Evolutionary conservation across 495 filamentous ascomycete species (phyloP).

Genomic region (Penicillium taxi): DNA sequence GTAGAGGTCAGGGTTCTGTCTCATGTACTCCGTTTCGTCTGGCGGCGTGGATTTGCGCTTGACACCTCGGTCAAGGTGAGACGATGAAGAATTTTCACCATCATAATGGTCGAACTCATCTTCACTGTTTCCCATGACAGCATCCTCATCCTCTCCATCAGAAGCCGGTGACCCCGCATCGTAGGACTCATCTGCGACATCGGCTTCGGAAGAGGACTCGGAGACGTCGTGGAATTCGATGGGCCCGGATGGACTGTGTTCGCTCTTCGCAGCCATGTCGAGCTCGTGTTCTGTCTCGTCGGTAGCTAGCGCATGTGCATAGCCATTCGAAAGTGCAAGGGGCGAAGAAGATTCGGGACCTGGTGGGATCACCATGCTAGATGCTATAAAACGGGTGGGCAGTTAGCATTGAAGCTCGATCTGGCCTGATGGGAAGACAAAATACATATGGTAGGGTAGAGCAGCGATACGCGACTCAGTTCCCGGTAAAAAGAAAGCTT

Average conservation of each 20-base stretch:
- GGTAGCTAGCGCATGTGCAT: slow-evolving; percentile 32
- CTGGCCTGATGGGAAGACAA: slow-evolving; percentile 9
- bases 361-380: slow-evolving; percentile 49
- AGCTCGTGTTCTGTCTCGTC: slow-evolving; percentile 31
- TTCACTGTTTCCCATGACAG: slow-evolving; percentile 57
- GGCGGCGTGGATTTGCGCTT: slow-evolving; percentile 70
- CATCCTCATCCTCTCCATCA: slow-evolving; percentile 68
- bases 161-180: slow-evolving; percentile 30
- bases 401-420: slow-evolving; percentile 43
- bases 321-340: slow-evolving; percentile 42
- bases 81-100: slow-evolving; percentile 58
- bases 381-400: slow-evolving; percentile 34
- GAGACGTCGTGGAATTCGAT: slow-evolving; percentile 34
- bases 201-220: slow-evolving; percentile 49
- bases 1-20: slow-evolving; percentile 91
- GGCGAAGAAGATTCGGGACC: slow-evolving; percentile 34
- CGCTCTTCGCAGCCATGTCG: slow-evolving; percentile 36
- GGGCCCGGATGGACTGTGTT: slow-evolving; percentile 46
- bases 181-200: slow-evolving; percentile 55
- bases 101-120: slow-evolving; percentile 42
- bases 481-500: slow-evolving; percentile 19
- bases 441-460: slow-evolving; percentile 18
- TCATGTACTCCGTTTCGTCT: slow-evolving; percentile 75
- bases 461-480: slow-evolving; percentile 32
- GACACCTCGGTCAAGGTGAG: slow-evolving; percentile 51